These are phyloP conservation scores for Mitragyna speciosa DNA, from an alignment of 257 asterid species.

Conservation along the genomic window DNA sequence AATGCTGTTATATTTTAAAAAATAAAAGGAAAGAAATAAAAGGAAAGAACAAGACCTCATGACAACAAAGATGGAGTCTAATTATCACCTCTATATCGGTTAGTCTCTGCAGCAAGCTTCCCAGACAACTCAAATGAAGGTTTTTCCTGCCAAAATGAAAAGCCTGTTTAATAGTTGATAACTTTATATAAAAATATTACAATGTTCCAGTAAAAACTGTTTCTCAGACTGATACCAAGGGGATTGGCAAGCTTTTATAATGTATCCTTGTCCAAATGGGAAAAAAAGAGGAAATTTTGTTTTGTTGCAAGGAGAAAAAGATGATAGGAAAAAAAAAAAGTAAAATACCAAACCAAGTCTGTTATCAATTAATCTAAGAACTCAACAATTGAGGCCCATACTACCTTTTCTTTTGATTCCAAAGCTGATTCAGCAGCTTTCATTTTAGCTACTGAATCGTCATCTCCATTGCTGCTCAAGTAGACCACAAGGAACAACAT, in stretches of 20 bases:
- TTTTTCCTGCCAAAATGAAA: conserved; percentile 64
- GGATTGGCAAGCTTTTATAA: background rate
- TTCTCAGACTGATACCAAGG: background rate
- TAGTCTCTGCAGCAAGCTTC: conserved; percentile 97
- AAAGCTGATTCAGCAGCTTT: conserved; percentile 73
- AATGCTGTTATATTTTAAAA: too few relatives aligned
- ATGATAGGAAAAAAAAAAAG: background rate
- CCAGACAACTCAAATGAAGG: conserved; percentile 99
- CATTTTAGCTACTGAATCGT: conserved; percentile 80
- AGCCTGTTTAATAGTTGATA: conserved; percentile 12
- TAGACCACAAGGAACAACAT: conserved; percentile 14
- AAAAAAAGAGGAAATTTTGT: background rate
- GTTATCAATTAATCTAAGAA: background rate
- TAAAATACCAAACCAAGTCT: background rate
- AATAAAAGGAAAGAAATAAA: too few relatives aligned
- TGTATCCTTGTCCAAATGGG: too few relatives aligned
- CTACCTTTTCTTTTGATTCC: conserved; percentile 78
- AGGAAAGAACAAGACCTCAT: too few relatives aligned
- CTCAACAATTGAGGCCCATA: background rate
- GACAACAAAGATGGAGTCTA: too few relatives aligned
- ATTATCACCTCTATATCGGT: conserved; percentile 74
- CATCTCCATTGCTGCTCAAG: conserved; percentile 58
- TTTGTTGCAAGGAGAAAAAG: background rate
- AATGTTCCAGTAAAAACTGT: background rate
- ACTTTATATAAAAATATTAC: conserved; percentile 7